Conservation (phyloP, 352 stramenopile genomes). For the Sclerospora graminicola region DNA sequence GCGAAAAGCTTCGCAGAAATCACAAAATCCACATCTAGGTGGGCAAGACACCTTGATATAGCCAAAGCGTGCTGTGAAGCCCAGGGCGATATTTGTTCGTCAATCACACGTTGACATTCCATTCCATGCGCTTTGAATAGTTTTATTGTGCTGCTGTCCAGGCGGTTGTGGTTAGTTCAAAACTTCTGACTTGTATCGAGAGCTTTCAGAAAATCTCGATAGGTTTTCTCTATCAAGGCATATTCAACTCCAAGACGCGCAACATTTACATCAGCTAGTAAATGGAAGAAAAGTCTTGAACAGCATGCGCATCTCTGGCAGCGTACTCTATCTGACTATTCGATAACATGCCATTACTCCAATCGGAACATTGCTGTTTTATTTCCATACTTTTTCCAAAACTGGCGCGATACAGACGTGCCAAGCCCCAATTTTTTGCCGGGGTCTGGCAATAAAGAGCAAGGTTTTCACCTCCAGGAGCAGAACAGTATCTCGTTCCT, state of each 20-base stretch:
- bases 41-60: too few species aligned
- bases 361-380: conserved; percentile 57
- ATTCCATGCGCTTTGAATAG: conserved; percentile 20
- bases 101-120: conserved; percentile 1
- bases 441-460: conserved; percentile 38
- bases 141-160: conserved; percentile 28
- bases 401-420: conserved; percentile 29
- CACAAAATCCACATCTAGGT: too few species aligned
- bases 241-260: neutral
- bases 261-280: conserved; percentile 33
- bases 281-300: conserved; percentile 32
- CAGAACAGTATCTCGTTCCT: conserved; percentile 1
- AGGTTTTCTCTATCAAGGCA: too few species aligned
- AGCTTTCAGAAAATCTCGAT: conserved; percentile 5
- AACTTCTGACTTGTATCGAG: conserved; percentile 5
- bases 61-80: too few species aligned
- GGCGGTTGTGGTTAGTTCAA: conserved; percentile 7
- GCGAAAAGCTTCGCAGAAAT: too few species aligned
- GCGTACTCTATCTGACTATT: conserved; percentile 35
- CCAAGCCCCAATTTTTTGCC: conserved; percentile 41
- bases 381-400: conserved; percentile 39
- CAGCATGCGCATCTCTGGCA: conserved; percentile 5
- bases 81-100: too few species aligned
- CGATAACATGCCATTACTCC: conserved; percentile 33
- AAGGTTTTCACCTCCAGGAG: conserved; percentile 48